These are phyloP conservation scores for Ilex aquifolium DNA, from an alignment of 257 asterid genomes.

Conservation along the genomic window DNA sequence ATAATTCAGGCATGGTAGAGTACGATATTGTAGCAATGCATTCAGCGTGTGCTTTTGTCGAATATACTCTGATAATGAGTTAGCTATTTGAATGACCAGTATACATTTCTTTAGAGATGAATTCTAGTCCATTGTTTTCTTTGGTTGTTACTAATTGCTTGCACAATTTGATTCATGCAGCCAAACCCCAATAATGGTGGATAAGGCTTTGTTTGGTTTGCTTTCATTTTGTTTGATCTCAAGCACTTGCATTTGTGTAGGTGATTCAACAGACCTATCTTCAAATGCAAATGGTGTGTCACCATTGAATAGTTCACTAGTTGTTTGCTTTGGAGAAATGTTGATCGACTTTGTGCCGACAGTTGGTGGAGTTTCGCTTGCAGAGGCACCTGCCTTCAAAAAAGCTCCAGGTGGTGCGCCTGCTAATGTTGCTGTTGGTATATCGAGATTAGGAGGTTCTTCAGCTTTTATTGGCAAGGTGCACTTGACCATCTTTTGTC, in stretches of 20 bases:
- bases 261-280: conserved; percentile 41
- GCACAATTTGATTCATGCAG: neutral
- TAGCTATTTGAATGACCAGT: too few species aligned
- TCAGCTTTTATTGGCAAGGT: conserved; percentile 97
- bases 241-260: conserved; percentile 26
- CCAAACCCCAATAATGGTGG: too few species aligned
- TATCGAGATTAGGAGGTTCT: conserved; percentile 76
- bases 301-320: conserved; percentile 30
- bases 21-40: too few species aligned
- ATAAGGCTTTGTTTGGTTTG: neutral
- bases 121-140: neutral
- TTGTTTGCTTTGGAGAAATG: conserved; percentile 90
- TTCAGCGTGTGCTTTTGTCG: too few species aligned
- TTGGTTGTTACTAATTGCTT: neutral
- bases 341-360: conserved; percentile 93
- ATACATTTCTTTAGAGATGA: neutral
- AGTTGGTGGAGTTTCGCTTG: conserved; percentile 77
- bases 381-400: conserved; percentile 81
- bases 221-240: neutral
- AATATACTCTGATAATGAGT: too few species aligned
- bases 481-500: conserved; percentile 6
- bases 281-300: conserved; percentile 32
- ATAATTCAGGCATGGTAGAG: too few species aligned
- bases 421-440: conserved; percentile 88
- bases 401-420: conserved; percentile 95